Evolutionary conservation across 2,329 filamentous ascomycete genomes (phyloP).

Genomic region (Diaporthe sp.): DNA sequence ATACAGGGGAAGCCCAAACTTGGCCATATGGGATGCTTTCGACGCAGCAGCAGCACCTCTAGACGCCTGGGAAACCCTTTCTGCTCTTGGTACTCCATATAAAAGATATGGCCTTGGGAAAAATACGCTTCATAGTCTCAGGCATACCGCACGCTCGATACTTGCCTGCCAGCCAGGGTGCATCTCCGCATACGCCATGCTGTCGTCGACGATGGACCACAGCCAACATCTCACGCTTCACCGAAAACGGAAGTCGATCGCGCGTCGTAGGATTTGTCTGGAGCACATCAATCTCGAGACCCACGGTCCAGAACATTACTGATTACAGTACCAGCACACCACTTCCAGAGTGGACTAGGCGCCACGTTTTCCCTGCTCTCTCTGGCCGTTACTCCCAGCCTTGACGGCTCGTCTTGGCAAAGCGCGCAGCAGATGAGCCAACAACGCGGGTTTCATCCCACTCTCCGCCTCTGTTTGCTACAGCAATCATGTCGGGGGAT

Average conservation of each 20-base stretch:
- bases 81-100: too few relatives aligned
- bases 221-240: slow-evolving; percentile 32
- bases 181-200: not conserved
- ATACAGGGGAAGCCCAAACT: not conserved
- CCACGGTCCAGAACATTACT: slow-evolving; percentile 37
- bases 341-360: slow-evolving; percentile 9
- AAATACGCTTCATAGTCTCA: not conserved
- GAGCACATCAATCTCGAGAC: slow-evolving; percentile 24
- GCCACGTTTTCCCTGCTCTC: slow-evolving; percentile 18
- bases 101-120: not conserved
- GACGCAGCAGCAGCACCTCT: not conserved
- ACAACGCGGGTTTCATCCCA: slow-evolving; percentile 26
- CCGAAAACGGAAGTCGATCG: slow-evolving; percentile 38
- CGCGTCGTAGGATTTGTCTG: slow-evolving; percentile 35
- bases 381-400: slow-evolving; percentile 25
- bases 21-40: not conserved
- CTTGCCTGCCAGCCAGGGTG: not conserved
- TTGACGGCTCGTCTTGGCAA: slow-evolving; percentile 9
- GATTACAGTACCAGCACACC: slow-evolving; percentile 14
- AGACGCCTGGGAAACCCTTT: too few relatives aligned
- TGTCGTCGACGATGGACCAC: slow-evolving; percentile 9
- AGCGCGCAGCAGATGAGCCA: slow-evolving; percentile 10
- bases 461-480: slow-evolving; percentile 20
- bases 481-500: slow-evolving; percentile 31
- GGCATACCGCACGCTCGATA: not conserved